A percentile compares a stretch with the other conserved stretches of the same genome.
phyloP scores from a whole-genome alignment of 129 eudicot species.

The Chrysanthemum makinoi region DNA sequence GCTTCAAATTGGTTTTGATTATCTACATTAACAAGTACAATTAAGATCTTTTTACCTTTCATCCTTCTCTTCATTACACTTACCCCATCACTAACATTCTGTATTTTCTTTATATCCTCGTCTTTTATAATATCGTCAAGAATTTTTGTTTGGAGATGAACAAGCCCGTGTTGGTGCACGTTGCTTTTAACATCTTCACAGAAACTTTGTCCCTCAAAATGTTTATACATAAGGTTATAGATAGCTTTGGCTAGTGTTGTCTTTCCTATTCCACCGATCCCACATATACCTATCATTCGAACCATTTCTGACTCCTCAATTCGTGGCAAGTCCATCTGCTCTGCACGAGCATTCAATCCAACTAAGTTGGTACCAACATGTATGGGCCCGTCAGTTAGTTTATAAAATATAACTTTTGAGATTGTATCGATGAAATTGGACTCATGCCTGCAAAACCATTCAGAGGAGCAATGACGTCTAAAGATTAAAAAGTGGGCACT shows the following conservation, averaged over 20 bases:
- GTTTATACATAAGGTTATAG: conserved; percentile 34
- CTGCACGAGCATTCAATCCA: conserved; percentile 31
- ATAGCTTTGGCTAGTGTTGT: conserved; percentile 32
- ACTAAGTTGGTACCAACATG: conserved; percentile 27
- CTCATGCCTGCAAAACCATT: conserved; percentile 23
- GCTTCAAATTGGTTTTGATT: conserved; percentile 20
- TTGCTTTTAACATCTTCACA: conserved; percentile 29
- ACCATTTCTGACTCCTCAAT: conserved; percentile 23
- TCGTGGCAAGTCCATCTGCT: conserved; percentile 24
- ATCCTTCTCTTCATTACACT: conserved; percentile 17
- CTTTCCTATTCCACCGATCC: conserved; percentile 34
- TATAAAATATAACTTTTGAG: conserved; percentile 28
- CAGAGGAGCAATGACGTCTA: conserved; percentile 3
- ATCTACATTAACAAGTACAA: conserved; percentile 38
- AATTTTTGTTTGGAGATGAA: conserved; percentile 31
- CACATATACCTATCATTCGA: conserved; percentile 31
- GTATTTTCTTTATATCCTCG: neutral
- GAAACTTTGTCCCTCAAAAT: conserved; percentile 32
- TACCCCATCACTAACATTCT: conserved; percentile 26
- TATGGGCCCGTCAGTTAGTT: conserved; percentile 28
- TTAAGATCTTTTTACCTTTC: conserved; percentile 20
- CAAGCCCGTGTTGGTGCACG: conserved; percentile 23
- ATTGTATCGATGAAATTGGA: conserved; percentile 29
- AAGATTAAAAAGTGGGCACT: no score
- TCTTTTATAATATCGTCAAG: conserved; percentile 27